Conservation (phyloP, 2,329 filamentous ascomycete species). For the Ophiognomonia clavigignenti-juglandacearum region DNA sequence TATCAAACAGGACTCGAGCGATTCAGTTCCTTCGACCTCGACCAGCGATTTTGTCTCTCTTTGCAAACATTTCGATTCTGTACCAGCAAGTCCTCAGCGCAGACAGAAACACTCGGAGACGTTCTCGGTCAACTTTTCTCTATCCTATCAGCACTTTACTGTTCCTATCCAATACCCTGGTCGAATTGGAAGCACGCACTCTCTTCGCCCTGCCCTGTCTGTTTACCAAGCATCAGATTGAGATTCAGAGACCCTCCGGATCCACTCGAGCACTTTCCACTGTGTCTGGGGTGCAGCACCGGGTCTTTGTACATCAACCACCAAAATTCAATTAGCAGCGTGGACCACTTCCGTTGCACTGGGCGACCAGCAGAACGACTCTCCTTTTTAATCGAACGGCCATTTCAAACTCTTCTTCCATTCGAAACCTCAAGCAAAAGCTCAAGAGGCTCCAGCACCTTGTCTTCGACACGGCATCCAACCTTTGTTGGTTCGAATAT, state of each 20-base stretch:
- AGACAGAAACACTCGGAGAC: slow-evolving; percentile 6
- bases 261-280: slow-evolving; percentile 11
- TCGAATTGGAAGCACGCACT: slow-evolving; percentile 2
- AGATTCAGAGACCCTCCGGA: slow-evolving; percentile 1
- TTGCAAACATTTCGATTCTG: not conserved
- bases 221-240: not conserved
- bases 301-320: slow-evolving; percentile 16
- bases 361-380: slow-evolving; percentile 13
- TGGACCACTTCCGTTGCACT: slow-evolving; percentile 16
- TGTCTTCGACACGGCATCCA: slow-evolving; percentile 1
- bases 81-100: not conserved
- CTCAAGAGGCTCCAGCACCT: slow-evolving; percentile 5
- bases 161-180: slow-evolving; percentile 6
- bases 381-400: slow-evolving; percentile 13
- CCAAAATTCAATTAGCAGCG: slow-evolving; percentile 15
- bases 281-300: slow-evolving; percentile 15
- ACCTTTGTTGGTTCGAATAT: slow-evolving; percentile 12
- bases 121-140: slow-evolving; percentile 5
- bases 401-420: not conserved
- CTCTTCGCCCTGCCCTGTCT: slow-evolving; percentile 1
- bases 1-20: slow-evolving; percentile 1
- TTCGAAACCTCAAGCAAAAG: slow-evolving; percentile 1
- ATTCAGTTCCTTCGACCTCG: not conserved
- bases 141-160: not conserved
- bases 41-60: slow-evolving; percentile 1